These are phyloP conservation scores for Boechera retrofracta DNA, from an alignment of 345 rosid species.

Conservation along the genomic window DNA sequence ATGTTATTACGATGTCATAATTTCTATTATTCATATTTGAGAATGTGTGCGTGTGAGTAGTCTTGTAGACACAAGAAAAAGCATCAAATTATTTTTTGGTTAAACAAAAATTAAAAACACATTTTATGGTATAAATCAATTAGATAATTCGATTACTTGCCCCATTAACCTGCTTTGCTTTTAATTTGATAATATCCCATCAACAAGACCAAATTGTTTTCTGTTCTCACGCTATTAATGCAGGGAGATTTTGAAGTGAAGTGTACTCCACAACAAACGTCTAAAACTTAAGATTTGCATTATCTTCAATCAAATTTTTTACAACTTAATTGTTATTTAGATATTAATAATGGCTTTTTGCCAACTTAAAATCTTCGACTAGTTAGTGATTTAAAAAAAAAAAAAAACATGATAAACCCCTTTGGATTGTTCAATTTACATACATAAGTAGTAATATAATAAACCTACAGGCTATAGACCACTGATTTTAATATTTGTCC, in stretches of 20 bases:
- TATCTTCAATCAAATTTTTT: background rate
- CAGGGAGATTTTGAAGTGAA: slow-evolving; percentile 20
- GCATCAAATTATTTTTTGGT: background rate
- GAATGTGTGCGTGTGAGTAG: background rate
- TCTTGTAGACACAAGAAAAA: background rate
- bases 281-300: background rate
- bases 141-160: slow-evolving; percentile 26
- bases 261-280: slow-evolving; percentile 31
- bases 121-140: background rate
- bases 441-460: too few relatives aligned
- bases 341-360: too few relatives aligned
- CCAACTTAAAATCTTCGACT: background rate
- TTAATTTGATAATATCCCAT: slow-evolving; percentile 30
- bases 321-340: background rate
- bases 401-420: background rate
- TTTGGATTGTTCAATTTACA: background rate
- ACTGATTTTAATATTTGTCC: slow-evolving; percentile 5
- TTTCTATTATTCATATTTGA: background rate
- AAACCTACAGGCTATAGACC: too few relatives aligned
- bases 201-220: slow-evolving; percentile 5
- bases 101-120: background rate
- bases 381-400: background rate
- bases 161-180: slow-evolving; percentile 20
- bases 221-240: slow-evolving; percentile 12
- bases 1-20: background rate